Conservation (phyloP, 2,329 filamentous ascomycete genomes). For the Neophaeococcomyces mojaviensis region DNA sequence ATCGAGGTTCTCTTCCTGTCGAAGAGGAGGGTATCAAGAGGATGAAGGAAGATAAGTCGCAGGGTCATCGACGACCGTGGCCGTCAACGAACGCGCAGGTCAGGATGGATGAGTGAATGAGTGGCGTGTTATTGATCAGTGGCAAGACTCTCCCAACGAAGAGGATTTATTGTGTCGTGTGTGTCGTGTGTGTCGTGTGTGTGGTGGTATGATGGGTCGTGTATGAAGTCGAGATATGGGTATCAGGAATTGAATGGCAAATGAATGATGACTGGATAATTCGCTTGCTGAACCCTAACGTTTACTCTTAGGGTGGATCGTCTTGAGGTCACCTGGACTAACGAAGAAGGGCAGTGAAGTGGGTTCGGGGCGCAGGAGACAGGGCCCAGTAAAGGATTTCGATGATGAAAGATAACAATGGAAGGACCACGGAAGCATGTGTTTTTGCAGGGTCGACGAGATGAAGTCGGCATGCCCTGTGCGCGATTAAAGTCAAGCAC, state of each 20-base stretch:
- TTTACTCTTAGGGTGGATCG: not conserved
- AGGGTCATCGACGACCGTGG: constrained; percentile 96
- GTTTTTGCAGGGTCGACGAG: not conserved
- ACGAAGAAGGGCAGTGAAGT: constrained; percentile 1
- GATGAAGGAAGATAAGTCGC: constrained; percentile 48
- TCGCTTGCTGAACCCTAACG: not conserved
- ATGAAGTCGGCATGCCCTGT: not conserved
- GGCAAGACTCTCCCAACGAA: constrained; percentile 1
- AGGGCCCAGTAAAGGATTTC: not conserved
- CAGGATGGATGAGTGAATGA: not conserved
- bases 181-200: not conserved
- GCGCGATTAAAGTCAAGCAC: constrained; percentile 4
- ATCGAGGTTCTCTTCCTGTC: constrained; percentile 57
- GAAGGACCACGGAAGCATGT: not conserved
- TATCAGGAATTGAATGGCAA: not conserved
- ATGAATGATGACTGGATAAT: not conserved
- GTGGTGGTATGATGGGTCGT: constrained; percentile 5
- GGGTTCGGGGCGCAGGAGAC: not conserved
- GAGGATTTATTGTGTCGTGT: too few species aligned
- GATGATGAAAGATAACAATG: constrained; percentile 5
- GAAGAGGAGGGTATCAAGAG: constrained; percentile 46
- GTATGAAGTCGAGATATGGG: not conserved
- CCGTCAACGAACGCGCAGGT: constrained; percentile 84
- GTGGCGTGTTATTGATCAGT: not conserved
- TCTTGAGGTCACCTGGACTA: constrained; percentile 2